Evolutionary conservation across 2,329 filamentous ascomycete genomes (phyloP), one percentile per base, ranked within the genome.

Genomic region (Nothopassalora personata): DNA sequence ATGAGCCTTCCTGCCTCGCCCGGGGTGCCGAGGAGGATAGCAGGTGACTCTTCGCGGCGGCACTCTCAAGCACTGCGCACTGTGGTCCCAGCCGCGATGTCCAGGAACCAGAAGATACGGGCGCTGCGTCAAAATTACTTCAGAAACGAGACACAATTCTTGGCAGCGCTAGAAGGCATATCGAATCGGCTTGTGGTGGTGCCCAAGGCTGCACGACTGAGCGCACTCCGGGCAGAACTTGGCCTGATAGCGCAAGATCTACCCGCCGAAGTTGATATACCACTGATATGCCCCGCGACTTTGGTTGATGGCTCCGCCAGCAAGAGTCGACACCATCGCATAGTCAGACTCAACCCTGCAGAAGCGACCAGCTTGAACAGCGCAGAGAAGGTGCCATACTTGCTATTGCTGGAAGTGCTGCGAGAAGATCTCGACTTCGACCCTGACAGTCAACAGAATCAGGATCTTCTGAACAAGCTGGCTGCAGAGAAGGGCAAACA

Each of bases 341-440:
- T 94, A 60, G 89, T 94, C 49, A 84, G 90, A 39, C 80, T 94
- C 53, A 94, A 92, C 68, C 90, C 90, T 6, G 88, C 89, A 1
- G 90, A 94, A 73, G 87, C 90, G 5, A 93, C 90, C 0, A 90
- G 92, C 56, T 76, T 94, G 54, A 94, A 94, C 73, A 94, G 90
- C 71, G 90, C 90, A 4, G 89, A 94, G 72, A 89, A 91, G 71
- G 90, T 94, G 48, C 90, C 90, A 0, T 94, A 91, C 73, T 75
- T 94, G 53, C 80, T 94, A 30, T 92, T 94, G 89, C 84, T 93
- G 2, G 90, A 94, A 70, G 86, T 94, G 23, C 75, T 94, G 51
- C 80, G 87, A 27, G 89, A 93, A 64, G 90, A 94, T 68, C 93
- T 94, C 69, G 86, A 87, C 34, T 94, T 94, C 67, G 86, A 93